Conservation (phyloP, 148 eudicot genomes). For the Fagopyrum esculentum region DNA sequence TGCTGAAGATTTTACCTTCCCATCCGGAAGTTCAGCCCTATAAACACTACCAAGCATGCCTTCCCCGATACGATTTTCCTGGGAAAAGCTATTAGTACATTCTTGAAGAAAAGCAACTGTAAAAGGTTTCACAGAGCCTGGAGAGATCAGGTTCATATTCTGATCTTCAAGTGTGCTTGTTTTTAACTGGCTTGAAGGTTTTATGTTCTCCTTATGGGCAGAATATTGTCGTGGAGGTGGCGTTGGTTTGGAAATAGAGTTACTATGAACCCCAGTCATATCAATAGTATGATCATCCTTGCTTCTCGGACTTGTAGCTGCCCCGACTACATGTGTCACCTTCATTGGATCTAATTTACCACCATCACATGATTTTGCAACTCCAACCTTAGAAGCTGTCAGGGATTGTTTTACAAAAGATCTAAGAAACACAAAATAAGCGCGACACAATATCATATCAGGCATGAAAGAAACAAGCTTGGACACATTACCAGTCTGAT, state of each 20-base stretch:
- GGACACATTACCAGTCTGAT: background rate
- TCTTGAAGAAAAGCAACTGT: slow-evolving; percentile 64
- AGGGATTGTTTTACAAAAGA: background rate
- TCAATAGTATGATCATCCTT: slow-evolving; percentile 22
- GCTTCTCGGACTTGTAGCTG: slow-evolving; percentile 12
- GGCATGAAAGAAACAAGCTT: background rate
- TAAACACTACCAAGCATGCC: slow-evolving; percentile 72
- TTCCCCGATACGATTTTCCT: slow-evolving; percentile 53
- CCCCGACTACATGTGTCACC: background rate
- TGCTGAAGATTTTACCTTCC: slow-evolving; percentile 33
- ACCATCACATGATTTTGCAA: background rate
- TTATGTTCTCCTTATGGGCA: slow-evolving; percentile 20
- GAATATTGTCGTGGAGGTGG: slow-evolving; percentile 27
- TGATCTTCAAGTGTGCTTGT: slow-evolving; percentile 29
- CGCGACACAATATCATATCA: background rate
- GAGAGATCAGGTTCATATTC: slow-evolving; percentile 24
- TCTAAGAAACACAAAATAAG: background rate
- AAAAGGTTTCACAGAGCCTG: slow-evolving; percentile 43
- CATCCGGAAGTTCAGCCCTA: slow-evolving; percentile 49
- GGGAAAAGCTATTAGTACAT: slow-evolving; percentile 64
- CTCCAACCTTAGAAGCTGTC: slow-evolving; percentile 1
- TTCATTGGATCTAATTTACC: background rate
- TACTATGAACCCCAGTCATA: slow-evolving; percentile 30
- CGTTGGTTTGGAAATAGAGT: slow-evolving; percentile 36
- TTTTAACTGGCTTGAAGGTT: slow-evolving; percentile 20